Conservation (phyloP, 2,329 filamentous ascomycete species). For the Colletotrichum australisinense region DNA sequence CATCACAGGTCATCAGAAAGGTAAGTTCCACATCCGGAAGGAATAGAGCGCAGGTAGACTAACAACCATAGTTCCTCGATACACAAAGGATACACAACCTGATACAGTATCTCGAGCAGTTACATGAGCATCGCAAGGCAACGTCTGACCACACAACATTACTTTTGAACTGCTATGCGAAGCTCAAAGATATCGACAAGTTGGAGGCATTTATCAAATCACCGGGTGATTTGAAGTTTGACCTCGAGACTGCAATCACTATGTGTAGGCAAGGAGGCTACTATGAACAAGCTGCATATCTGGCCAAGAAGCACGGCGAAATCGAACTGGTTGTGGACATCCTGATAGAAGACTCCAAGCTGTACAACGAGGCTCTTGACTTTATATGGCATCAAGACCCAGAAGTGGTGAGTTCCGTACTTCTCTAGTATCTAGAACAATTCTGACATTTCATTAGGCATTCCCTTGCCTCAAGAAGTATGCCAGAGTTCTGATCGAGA, state of each 20-base stretch:
- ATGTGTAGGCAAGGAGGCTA: conserved; percentile 99
- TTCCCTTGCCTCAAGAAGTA: conserved; percentile 96
- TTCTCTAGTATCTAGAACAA: background rate
- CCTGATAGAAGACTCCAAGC: conserved; percentile 93
- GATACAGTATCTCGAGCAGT: conserved; percentile 95
- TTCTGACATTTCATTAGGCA: conserved; percentile 64
- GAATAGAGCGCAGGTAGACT: conserved; percentile 37
- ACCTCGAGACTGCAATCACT: conserved; percentile 94
- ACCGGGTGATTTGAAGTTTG: conserved; percentile 93
- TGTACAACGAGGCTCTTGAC: conserved; percentile 86
- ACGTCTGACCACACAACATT: conserved; percentile 96
- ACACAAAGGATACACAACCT: conserved; percentile 98
- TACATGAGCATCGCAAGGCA: conserved; percentile 93
- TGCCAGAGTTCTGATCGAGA: conserved; percentile 87
- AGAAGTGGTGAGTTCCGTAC: conserved; percentile 67
- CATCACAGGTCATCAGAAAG: conserved; percentile 95
- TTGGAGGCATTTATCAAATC: conserved; percentile 97
- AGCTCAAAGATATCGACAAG: conserved; percentile 96
- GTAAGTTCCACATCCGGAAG: conserved; percentile 52
- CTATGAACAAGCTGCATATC: conserved; percentile 94
- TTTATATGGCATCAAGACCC: conserved; percentile 93
- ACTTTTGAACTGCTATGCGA: conserved; percentile 96
- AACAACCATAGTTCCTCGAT: conserved; percentile 78
- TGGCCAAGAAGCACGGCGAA: conserved; percentile 94
- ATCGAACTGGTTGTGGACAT: conserved; percentile 96